These are phyloP conservation scores for Erythrophleum ivorense DNA, from an alignment of 331 rosid species.

Conservation along the genomic window DNA sequence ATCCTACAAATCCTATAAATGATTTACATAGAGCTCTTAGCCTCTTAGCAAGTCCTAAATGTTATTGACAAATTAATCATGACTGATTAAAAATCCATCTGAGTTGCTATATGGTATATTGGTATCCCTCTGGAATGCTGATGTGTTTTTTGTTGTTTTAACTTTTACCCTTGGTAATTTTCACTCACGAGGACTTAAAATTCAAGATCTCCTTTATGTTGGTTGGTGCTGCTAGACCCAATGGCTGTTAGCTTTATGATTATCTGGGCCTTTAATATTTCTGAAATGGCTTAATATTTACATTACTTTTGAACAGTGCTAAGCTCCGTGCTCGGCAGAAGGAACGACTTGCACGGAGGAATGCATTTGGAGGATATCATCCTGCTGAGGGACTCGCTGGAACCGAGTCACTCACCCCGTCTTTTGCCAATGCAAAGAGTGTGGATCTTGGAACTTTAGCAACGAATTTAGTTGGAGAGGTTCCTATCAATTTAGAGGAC, in stretches of 20 bases:
- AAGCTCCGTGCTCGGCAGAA: conserved; percentile 96
- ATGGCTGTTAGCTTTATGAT: conserved; percentile 27
- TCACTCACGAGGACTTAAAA: neutral
- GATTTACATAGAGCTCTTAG: conserved; percentile 6
- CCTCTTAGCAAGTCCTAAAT: conserved; percentile 30
- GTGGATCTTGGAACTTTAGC: conserved; percentile 55
- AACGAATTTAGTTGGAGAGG: conserved; percentile 58
- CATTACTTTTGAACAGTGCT: conserved; percentile 63
- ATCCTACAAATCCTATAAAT: conserved; percentile 11
- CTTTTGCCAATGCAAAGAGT: conserved; percentile 53
- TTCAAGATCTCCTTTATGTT: conserved; percentile 9
- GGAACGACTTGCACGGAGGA: conserved; percentile 72
- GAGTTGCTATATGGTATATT: neutral
- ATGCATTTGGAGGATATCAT: conserved; percentile 56
- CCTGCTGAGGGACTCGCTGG: conserved; percentile 56
- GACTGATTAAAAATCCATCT: conserved; percentile 16
- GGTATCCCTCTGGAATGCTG: conserved; percentile 10
- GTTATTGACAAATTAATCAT: conserved; percentile 22
- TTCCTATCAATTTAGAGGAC: conserved; percentile 66
- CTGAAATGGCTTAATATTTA: conserved; percentile 33
- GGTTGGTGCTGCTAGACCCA: conserved; percentile 25
- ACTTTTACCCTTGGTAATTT: conserved; percentile 27
- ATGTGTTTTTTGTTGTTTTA: conserved; percentile 5
- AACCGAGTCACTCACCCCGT: conserved; percentile 47
- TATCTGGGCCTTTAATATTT: conserved; percentile 12